These are phyloP conservation scores for Botrytis cinerea DNA, from an alignment of 2,329 filamentous ascomycete genomes.

Conservation along the genomic window DNA sequence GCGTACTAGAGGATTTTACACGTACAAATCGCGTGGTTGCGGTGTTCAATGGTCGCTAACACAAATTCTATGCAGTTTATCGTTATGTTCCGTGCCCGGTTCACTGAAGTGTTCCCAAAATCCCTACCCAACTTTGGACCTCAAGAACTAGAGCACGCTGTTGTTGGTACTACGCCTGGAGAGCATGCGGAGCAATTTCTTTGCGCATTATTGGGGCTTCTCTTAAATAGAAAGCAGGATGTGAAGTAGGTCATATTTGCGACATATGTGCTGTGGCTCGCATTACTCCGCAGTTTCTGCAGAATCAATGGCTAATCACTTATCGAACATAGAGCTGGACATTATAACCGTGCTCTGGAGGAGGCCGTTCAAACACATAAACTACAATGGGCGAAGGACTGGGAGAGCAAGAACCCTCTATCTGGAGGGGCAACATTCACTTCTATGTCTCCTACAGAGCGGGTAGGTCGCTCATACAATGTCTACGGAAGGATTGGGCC, in stretches of 20 bases:
- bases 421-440: slow-evolving; percentile 79
- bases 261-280: not conserved
- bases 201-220: slow-evolving; percentile 82
- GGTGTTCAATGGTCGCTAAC: slow-evolving; percentile 39
- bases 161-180: slow-evolving; percentile 75
- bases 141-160: slow-evolving; percentile 88
- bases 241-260: slow-evolving; percentile 73
- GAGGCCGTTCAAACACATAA: slow-evolving; percentile 86
- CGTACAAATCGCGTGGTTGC: slow-evolving; percentile 55
- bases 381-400: slow-evolving; percentile 82
- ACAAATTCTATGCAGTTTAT: slow-evolving; percentile 70
- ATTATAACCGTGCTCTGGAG: slow-evolving; percentile 90
- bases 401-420: slow-evolving; percentile 82
- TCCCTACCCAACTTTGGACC: slow-evolving; percentile 88
- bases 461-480: slow-evolving; percentile 57
- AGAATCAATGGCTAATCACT: slow-evolving; percentile 30
- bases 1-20: slow-evolving; percentile 45
- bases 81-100: slow-evolving; percentile 95
- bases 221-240: slow-evolving; percentile 97
- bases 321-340: slow-evolving; percentile 67
- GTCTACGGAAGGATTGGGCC: not conserved
- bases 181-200: slow-evolving; percentile 85
- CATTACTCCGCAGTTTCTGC: not conserved
- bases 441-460: slow-evolving; percentile 76
- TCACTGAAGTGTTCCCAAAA: slow-evolving; percentile 84